Percentiles rank a stretch among this genome's conserved stretches.
phyloP scores from a whole-genome alignment of 257 asterid species.

The Anisodus acutangulus region DNA sequence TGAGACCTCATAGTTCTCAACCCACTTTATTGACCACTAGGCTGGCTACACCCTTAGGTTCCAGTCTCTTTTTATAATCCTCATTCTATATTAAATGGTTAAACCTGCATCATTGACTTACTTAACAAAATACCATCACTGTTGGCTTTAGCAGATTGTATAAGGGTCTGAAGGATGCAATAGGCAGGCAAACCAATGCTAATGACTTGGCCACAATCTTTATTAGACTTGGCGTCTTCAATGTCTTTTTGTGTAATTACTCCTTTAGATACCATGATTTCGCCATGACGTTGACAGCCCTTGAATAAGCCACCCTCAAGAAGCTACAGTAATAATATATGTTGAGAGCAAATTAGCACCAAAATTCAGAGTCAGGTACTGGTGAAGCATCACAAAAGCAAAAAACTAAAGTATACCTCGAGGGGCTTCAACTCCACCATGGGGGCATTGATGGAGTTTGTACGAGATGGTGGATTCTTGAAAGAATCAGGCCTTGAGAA shows the following conservation, averaged over 20 bases:
- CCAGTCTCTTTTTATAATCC: neutral
- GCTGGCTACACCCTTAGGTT: too few relatives aligned
- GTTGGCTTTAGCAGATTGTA: constrained; percentile 72
- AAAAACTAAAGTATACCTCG: constrained; percentile 56
- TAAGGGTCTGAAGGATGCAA: constrained; percentile 70
- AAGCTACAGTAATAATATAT: constrained; percentile 51
- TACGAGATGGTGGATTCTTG: constrained; percentile 54
- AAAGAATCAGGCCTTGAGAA: constrained; percentile 60
- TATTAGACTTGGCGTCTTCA: constrained; percentile 72
- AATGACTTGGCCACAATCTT: constrained; percentile 53
- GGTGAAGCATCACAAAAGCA: neutral
- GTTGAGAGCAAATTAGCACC: constrained; percentile 25
- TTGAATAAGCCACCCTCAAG: constrained; percentile 57
- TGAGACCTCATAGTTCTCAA: too few relatives aligned
- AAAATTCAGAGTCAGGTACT: constrained; percentile 1
- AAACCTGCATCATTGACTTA: constrained; percentile 38
- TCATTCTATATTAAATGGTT: neutral
- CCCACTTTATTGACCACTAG: too few relatives aligned
- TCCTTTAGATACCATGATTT: constrained; percentile 69
- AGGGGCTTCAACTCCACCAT: constrained; percentile 82
- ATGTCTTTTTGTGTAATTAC: constrained; percentile 67
- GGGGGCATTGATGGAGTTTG: constrained; percentile 51
- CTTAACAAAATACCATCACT: constrained; percentile 68
- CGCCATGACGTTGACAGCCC: constrained; percentile 68
- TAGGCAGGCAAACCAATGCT: constrained; percentile 87